Evolutionary conservation across 2,329 filamentous ascomycete species (phyloP), one percentile per base, ranked within the genome.

Genomic region (Didymella glomerata): DNA sequence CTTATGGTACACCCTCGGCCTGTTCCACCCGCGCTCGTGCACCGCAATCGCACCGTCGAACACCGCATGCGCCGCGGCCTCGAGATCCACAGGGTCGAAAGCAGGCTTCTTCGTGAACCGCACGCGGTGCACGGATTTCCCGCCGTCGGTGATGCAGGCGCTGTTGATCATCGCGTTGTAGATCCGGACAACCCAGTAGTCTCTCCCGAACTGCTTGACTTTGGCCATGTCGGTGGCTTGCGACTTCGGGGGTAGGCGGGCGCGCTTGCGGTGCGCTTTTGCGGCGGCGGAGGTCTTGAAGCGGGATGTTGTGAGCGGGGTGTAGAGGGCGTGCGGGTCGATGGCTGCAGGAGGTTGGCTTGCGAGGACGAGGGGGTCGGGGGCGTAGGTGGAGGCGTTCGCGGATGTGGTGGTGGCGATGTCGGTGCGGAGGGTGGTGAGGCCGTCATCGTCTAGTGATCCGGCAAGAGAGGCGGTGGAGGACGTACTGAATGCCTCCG

Each of bases 111-210:
- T 25, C 2, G 20, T 46, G 59, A 75, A 71, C 25, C 72, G 70
- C 4, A 41, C 16, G 24, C 62, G 62, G 48, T 72, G 64, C 46
- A 60, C 62, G 0, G 67, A 70, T 0, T 27, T 6, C 1, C 4
- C 24, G 34, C 62, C 41, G 55, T 75, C 73, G 40, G 46, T 60
- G 32, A 71, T 60, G 27, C 54, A 3, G 24, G 41, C n/a, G 11
- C 62, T 52, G 57, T 71, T 60, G 57, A 74, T 69, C 62, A 75
- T 74, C 47, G 72, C 53, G 2, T 72, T 57, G 62, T 71, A 74
- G 52, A 75, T 64, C 11, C 66, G 65, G n/a, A 57, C 57, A 5
- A 73, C 71, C 73, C 73, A 75, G 65, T 70, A 71, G 9, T 60
- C 54, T n/a, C 71, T 69, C 14, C 70, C 69, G 32, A 57, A 53